Conservation (phyloP, 2,329 filamentous ascomycete species). For the Graphiopsis chlorocephala region DNA sequence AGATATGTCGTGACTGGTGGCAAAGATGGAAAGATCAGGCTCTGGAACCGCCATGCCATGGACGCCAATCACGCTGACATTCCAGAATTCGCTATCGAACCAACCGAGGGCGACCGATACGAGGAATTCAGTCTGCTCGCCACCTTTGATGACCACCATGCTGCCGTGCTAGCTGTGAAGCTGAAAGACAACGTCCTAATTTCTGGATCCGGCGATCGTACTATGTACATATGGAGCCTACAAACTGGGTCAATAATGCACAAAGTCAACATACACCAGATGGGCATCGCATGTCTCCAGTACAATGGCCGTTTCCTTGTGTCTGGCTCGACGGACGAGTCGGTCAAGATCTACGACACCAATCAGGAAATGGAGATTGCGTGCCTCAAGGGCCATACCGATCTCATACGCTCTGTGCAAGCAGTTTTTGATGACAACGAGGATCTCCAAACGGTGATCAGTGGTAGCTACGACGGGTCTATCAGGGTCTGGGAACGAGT, state of each 20-base stretch:
- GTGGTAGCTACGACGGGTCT: conserved; percentile 9
- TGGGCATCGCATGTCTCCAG: conserved; percentile 8
- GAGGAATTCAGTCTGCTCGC: conserved; percentile 2
- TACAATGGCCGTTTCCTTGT: conserved; percentile 11
- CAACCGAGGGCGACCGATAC: not conserved
- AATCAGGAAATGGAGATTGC: not conserved
- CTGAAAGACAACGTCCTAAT: conserved; percentile 6
- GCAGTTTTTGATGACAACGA: not conserved
- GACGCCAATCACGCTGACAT: not conserved
- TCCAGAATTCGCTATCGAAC: not conserved
- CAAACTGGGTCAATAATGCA: conserved; percentile 9
- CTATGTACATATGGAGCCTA: conserved; percentile 15
- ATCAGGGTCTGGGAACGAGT: conserved; percentile 5
- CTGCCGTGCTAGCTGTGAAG: conserved; percentile 19
- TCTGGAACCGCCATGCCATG: conserved; percentile 18
- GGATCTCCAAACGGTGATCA: not conserved
- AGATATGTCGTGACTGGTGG: conserved; percentile 17
- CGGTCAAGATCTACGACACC: conserved; percentile 2
- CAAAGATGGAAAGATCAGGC: conserved; percentile 18
- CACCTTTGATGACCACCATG: conserved; percentile 5
- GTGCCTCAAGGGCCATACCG: conserved; percentile 13
- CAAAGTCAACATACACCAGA: not conserved
- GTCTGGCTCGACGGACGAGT: conserved; percentile 10
- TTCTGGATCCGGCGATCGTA: conserved; percentile 15
- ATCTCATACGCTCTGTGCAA: conserved; percentile 11